Evolutionary conservation across 768 basidiomycete genomes (phyloP), one percentile per base, ranked within the genome.

Genomic region (Mycena galopus): DNA sequence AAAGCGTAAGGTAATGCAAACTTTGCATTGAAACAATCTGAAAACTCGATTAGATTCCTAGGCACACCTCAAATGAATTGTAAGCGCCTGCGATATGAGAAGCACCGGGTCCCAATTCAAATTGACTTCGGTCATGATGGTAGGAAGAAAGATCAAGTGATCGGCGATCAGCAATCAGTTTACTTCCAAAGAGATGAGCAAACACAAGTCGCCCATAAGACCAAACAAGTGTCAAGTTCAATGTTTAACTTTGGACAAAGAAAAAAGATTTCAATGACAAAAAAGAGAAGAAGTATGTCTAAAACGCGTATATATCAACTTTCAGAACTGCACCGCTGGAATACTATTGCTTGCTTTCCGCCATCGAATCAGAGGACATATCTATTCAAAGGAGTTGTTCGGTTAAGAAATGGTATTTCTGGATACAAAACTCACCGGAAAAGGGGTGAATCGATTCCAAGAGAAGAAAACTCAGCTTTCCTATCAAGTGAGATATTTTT

Each of bases 21-120:
- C 96, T 91, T 84, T 99, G 97, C 79, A 99, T 87, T 10, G 95
- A 91, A 73, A 99, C 89, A 77, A 99, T 99, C 96, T 99, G 77
- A 27, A 47, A 27, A 42, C 7, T 14, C 4, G 27, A 55, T 58
- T 53, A 37, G 37, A 25, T 9, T 9, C 30, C 21, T 55, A 55
- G 21, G 39, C 11, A 21, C 21, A 16, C 23, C 17, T 8, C 17
- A 33, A 12, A 65, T 39, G 27, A 23, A 58, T 8, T 19, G 11
- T 1, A 57, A 30, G 19, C 67, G 90, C 96, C 86, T 98, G 96
- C 69, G 95, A 96, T 75, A 96, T 86, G 59, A 98, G 88, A 69
- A 97, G 83, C 4, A 95, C 83, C 23, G 97, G 96, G 80, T 98
- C 97, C 97, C 96, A 98, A 73, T 91, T 93, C 32, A 85, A 81